Evolutionary conservation across 2,329 filamentous ascomycete species (phyloP), one percentile per base, ranked within the genome.

Genomic region (Penicillium digitatum): DNA sequence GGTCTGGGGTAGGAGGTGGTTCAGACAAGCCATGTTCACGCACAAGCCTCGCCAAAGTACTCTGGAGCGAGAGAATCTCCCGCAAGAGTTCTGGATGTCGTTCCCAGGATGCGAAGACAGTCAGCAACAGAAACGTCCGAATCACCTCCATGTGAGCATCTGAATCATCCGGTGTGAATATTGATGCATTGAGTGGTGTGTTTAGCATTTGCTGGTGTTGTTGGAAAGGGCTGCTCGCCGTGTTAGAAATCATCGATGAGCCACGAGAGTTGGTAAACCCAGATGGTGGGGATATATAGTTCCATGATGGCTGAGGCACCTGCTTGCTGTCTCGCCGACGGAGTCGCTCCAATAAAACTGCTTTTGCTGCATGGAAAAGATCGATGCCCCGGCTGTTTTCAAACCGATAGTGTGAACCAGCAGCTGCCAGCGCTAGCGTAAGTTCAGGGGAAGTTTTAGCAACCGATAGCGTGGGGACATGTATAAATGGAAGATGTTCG

Each of bases 31-130:
- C 79, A 56, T 82, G 77, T 49, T 84, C 81, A 27, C 82, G 75
- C 8, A 83, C 78, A 3, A 84, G 74, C 29, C 79, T 79, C 5
- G 81, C 80, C 37, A 84, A 69, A 24, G 82, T 78, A 55, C 81
- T 82, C 60, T 82, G 81, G 37, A 84, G 77, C 1, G 79, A 79
- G 26, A 84, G 74, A 11, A 82, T 81, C 64, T 84, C 81, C 50
- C 79, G 75, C n/a, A 82, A 67, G 10, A 84, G 75, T 49, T 82
- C 80, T 18, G 78, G 78, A 58, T 83, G 82, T 61, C 79, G 78
- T 50, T 81, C 81, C 82, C 82, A 85, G 0, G 82, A 83, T 12
- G 81, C 81, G 65, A 83, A 80, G 0, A 81, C 81, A 53, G 82
- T 83, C n/a, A 84, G 72, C 3, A 81, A 67, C 10, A 80, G 61